Evolutionary conservation across 495 filamentous ascomycete species (phyloP).

Genomic region (Penicillium manginii): DNA sequence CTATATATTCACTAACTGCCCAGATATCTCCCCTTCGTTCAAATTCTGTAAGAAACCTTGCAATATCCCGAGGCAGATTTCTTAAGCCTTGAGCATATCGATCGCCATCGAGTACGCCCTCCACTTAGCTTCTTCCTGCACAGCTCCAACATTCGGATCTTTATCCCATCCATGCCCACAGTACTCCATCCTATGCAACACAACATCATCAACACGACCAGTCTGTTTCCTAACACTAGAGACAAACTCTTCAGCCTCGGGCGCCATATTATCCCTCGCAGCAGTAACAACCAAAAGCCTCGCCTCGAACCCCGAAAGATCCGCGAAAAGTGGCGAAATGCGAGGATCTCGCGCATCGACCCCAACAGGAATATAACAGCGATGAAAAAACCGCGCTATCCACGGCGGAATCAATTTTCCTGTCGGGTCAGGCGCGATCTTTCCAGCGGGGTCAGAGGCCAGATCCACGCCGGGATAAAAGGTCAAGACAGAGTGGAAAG

Average conservation of each 20-base stretch:
- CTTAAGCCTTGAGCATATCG: background rate
- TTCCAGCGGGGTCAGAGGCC: background rate
- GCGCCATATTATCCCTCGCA: background rate
- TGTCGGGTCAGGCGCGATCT: background rate
- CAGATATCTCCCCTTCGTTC: no score
- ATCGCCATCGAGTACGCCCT: background rate
- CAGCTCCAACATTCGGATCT: background rate
- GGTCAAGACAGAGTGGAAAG: background rate
- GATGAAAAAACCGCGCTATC: background rate
- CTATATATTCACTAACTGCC: no score
- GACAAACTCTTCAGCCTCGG: background rate
- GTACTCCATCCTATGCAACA: background rate
- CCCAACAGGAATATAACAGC: slow-evolving; percentile 1
- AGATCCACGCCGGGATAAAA: slow-evolving; percentile 2
- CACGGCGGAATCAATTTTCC: background rate
- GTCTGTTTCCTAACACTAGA: background rate
- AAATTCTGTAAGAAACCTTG: no score
- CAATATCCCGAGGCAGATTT: background rate
- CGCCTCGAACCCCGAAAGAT: background rate
- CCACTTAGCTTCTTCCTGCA: background rate
- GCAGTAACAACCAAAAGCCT: slow-evolving; percentile 5
- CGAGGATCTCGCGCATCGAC: background rate
- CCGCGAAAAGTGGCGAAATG: background rate
- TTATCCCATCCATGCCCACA: background rate
- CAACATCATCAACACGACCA: background rate